A percentile compares a stretch with the other conserved stretches of the same genome.
These are phyloP conservation scores for Effrenium voratum DNA, from an alignment of 73 alveolate species.

Conservation along the genomic window DNA sequence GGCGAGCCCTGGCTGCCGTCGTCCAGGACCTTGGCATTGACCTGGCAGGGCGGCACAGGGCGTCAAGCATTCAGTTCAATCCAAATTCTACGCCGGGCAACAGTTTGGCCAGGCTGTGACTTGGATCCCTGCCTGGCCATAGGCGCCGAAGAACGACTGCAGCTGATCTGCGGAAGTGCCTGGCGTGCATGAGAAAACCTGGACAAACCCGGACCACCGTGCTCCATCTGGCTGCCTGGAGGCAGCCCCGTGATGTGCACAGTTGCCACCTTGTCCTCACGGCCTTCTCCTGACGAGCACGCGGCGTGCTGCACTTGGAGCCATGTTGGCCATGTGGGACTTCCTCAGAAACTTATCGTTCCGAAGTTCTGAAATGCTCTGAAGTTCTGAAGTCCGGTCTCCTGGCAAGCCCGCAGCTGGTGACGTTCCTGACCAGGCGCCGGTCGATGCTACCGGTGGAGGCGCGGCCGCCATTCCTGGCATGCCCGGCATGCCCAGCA, in stretches of 20 bases:
- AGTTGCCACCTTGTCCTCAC: too few relatives aligned
- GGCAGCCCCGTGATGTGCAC: slow-evolving; percentile 49
- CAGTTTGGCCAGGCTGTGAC: not conserved
- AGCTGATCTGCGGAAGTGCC: slow-evolving; percentile 73
- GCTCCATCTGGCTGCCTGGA: not conserved
- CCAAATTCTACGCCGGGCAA: not conserved
- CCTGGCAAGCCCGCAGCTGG: too few relatives aligned
- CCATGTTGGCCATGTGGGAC: too few relatives aligned
- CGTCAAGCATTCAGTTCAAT: not conserved
- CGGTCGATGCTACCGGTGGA: too few relatives aligned
- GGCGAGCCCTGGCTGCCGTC: slow-evolving; percentile 55
- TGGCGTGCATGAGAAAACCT: not conserved
- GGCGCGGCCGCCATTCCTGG: too few relatives aligned
- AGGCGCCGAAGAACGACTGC: slow-evolving; percentile 58
- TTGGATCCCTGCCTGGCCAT: not conserved
- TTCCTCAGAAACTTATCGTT: too few relatives aligned
- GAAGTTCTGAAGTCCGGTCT: too few relatives aligned
- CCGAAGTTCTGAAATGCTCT: too few relatives aligned
- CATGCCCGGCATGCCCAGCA: too few relatives aligned
- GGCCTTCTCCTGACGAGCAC: too few relatives aligned
- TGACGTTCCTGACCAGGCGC: too few relatives aligned
- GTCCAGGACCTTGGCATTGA: slow-evolving; percentile 50
- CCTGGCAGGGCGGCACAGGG: not conserved
- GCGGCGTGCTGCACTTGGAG: too few relatives aligned
- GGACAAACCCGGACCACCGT: not conserved